A percentile compares a stretch with the other conserved stretches of the same genome.
These are phyloP conservation scores for Fusarium pseudoanthophilum DNA, from an alignment of 2,329 filamentous ascomycete genomes.

Conservation along the genomic window DNA sequence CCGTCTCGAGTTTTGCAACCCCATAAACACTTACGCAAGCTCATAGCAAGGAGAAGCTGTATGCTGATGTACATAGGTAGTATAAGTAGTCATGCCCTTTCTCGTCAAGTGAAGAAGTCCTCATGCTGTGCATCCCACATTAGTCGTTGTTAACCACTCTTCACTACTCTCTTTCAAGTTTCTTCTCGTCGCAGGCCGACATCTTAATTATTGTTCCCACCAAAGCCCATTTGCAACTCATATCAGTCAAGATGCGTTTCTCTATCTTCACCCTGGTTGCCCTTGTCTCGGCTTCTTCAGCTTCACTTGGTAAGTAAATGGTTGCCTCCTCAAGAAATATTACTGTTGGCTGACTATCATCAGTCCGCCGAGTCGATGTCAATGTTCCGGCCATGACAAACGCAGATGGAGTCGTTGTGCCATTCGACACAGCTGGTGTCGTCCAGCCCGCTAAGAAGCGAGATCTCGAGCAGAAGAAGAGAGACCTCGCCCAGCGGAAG, in stretches of 20 bases:
- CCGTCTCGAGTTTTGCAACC: slow-evolving; percentile 18
- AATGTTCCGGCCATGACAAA: slow-evolving; percentile 59
- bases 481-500: slow-evolving; percentile 3
- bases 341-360: slow-evolving; percentile 8
- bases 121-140: slow-evolving; percentile 13
- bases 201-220: slow-evolving; percentile 42
- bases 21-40: not conserved
- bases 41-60: not conserved
- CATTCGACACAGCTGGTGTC: slow-evolving; percentile 57
- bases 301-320: slow-evolving; percentile 46
- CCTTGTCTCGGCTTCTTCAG: slow-evolving; percentile 59
- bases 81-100: slow-evolving; percentile 21
- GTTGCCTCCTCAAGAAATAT: not conserved
- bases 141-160: slow-evolving; percentile 2
- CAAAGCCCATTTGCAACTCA: slow-evolving; percentile 22
- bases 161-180: slow-evolving; percentile 9
- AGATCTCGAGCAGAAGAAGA: slow-evolving; percentile 1
- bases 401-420: slow-evolving; percentile 56
- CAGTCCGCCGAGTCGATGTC: slow-evolving; percentile 46
- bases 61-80: no score
- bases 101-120: not conserved
- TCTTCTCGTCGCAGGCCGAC: slow-evolving; percentile 64
- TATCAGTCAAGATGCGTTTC: slow-evolving; percentile 63
- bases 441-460: slow-evolving; percentile 52
- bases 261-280: slow-evolving; percentile 58